A percentile compares a stretch with the other conserved stretches of the same genome.
phyloP scores from a whole-genome alignment of 495 filamentous ascomycete species.

The Umbilicaria muhlenbergii region DNA sequence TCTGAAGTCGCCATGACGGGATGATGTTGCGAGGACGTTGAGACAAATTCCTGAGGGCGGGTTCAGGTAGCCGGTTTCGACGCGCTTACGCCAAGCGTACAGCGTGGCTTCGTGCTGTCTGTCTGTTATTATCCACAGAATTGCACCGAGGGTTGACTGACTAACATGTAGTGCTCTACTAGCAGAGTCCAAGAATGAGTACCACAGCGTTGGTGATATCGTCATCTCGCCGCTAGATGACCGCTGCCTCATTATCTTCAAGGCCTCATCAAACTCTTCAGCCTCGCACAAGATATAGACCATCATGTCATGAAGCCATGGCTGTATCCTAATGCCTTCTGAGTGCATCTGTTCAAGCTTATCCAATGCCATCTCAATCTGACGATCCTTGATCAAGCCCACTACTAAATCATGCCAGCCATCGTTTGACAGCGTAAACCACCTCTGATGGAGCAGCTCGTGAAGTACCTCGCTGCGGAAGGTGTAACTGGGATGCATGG shows the following conservation, averaged over 20 bases:
- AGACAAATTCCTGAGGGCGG: constrained; percentile 49
- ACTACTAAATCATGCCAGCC: constrained; percentile 54
- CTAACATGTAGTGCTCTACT: constrained; percentile 22
- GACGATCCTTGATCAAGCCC: constrained; percentile 62
- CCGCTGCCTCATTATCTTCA: constrained; percentile 44
- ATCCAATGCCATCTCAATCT: constrained; percentile 68
- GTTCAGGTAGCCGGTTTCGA: constrained; percentile 41
- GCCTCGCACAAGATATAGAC: constrained; percentile 52
- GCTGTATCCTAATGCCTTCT: constrained; percentile 36
- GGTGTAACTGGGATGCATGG: constrained; percentile 75
- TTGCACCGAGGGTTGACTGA: constrained; percentile 18
- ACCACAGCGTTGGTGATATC: constrained; percentile 41
- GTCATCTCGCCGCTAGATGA: constrained; percentile 26
- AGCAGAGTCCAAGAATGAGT: constrained; percentile 53
- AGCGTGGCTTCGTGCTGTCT: constrained; percentile 36
- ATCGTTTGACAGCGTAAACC: constrained; percentile 46
- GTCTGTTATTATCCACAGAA: constrained; percentile 2
- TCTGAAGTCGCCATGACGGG: constrained; percentile 43
- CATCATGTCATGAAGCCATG: constrained; percentile 63
- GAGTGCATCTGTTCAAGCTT: constrained; percentile 50
- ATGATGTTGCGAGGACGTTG: constrained; percentile 52
- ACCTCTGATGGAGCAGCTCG: constrained; percentile 50
- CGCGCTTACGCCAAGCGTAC: constrained; percentile 46
- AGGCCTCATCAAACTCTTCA: constrained; percentile 61
- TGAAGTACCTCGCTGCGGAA: constrained; percentile 53